Evolutionary conservation across 805 yeast genomes (phyloP).

Genomic region (Candida ortonii): DNA sequence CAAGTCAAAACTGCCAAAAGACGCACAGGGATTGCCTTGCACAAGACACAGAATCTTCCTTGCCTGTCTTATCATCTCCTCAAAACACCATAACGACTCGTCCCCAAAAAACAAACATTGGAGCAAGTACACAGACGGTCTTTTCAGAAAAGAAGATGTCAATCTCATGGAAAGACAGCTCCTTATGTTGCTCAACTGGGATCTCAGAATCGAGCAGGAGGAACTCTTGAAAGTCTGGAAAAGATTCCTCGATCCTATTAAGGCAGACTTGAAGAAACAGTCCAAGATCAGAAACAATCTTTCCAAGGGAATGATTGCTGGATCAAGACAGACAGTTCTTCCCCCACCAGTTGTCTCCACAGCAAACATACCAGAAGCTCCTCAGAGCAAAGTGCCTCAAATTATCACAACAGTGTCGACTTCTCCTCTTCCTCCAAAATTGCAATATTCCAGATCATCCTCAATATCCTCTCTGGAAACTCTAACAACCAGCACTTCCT

Average conservation of each 20-base stretch:
- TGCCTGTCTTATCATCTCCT: conserved; percentile 68
- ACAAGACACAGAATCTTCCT: conserved; percentile 76
- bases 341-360: conserved; percentile 7
- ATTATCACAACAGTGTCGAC: conserved; percentile 1
- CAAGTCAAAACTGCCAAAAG: conserved; percentile 58
- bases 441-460: conserved; percentile 19
- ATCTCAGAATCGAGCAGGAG: conserved; percentile 46
- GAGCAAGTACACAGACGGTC: conserved; percentile 75
- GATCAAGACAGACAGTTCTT: conserved; percentile 30
- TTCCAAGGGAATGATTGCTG: conserved; percentile 28
- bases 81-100: conserved; percentile 74
- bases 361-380: conserved; percentile 3
- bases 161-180: conserved; percentile 80
- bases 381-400: conserved; percentile 1
- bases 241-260: conserved; percentile 52
- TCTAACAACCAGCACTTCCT: conserved; percentile 11
- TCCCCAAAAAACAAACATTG: conserved; percentile 77
- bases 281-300: conserved; percentile 30
- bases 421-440: conserved; percentile 4
- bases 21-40: conserved; percentile 75
- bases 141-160: conserved; percentile 64
- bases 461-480: conserved; percentile 21
- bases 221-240: conserved; percentile 43
- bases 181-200: conserved; percentile 67
- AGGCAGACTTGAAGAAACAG: conserved; percentile 33